These are phyloP conservation scores for Colletotrichum higginsianum DNA, from an alignment of 2,329 filamentous ascomycete genomes.

Conservation along the genomic window DNA sequence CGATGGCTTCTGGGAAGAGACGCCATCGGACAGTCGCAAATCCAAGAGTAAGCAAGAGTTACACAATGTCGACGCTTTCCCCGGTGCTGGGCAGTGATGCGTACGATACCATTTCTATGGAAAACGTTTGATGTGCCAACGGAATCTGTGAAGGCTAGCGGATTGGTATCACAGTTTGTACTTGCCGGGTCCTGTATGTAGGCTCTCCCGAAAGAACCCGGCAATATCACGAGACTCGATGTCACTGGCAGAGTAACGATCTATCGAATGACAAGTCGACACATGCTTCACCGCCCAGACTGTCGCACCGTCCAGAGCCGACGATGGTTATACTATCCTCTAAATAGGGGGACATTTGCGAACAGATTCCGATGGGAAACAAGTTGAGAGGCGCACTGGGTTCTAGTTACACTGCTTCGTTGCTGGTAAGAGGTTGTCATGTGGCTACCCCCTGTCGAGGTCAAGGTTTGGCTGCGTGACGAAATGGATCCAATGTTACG, in stretches of 20 bases:
- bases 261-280: background rate
- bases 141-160: conserved; percentile 9
- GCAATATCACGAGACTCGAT: background rate
- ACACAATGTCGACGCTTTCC: background rate
- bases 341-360: background rate
- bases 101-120: background rate
- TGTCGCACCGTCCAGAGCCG: background rate
- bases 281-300: background rate
- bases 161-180: background rate
- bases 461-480: background rate
- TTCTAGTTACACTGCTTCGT: conserved; percentile 17
- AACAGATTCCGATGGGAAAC: conserved; percentile 6
- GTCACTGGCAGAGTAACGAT: background rate
- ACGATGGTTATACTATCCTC: background rate
- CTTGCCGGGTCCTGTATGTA: background rate
- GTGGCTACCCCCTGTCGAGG: background rate
- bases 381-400: background rate
- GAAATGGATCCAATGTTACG: background rate
- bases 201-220: background rate
- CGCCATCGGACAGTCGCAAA: background rate
- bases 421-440: background rate
- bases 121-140: conserved; percentile 23
- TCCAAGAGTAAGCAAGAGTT: background rate
- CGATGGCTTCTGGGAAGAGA: background rate
- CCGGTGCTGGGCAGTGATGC: background rate